Base-by-base conservation (phyloP, 2,329 filamentous ascomycete species). In the Pochonia chlamydosporia region DNA sequence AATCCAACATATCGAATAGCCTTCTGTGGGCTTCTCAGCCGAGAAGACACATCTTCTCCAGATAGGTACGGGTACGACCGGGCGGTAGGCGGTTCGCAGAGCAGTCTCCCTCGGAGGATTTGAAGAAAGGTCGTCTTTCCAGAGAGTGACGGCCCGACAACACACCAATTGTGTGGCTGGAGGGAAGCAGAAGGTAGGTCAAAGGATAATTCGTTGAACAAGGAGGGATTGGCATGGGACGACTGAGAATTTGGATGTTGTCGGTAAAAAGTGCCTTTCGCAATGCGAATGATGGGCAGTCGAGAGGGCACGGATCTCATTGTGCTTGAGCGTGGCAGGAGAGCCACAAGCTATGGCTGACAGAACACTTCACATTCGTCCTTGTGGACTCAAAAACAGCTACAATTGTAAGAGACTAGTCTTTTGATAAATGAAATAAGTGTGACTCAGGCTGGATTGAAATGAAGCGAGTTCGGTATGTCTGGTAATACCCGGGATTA, bases 1-100 rank as follows among this genome's bases (percentile, higher is more conserved):
- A 97, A 97, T 0, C 93, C 92, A 9, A 97, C 90, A 71, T 96
- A 92, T 56, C 85, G 84, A 49, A 99, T 85, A 0, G 89, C 89
- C 54, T 75, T 75, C 11, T 73, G 73, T 0, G 86, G 81, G 44
- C 72, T 77, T 39, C 79, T 75, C 41, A 87, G 64, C 3, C 73
- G 69, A 20, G 69, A 56, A 3, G 78, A 69, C 6, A 89, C 75
- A 5, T 76, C 73, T 41, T 79, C 75, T 3, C 77, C 80, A 13
- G 84, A 77, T 2, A 97, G 76, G 61, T 86, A 87, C 0, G 93
- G 93, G 61, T 84, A 96, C 6, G 82, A 81, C 40, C 91, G 79
- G 2, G 88, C 85, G 4, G 73, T 77, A 0, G 90, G 85, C 4
- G 92, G 92, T 6, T 87, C 71, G 61, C 82, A 87, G 26, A 96